Conservation (phyloP, 306 rosid genomes). For the Corylus americana region DNA sequence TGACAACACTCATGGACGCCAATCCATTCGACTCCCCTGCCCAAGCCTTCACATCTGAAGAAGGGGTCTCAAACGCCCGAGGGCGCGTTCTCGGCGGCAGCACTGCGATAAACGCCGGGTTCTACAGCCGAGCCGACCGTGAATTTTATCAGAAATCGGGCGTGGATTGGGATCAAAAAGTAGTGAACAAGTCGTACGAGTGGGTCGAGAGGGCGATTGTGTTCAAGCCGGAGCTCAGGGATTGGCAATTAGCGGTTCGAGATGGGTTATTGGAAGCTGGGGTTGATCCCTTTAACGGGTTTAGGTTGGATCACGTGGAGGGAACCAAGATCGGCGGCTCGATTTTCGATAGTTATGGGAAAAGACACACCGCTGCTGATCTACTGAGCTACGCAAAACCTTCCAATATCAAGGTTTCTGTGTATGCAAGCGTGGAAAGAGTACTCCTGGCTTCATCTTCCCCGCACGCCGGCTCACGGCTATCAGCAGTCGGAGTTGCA, state of each 20-base stretch:
- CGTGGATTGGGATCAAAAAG: slow-evolving; percentile 48
- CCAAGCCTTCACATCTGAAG: slow-evolving; percentile 72
- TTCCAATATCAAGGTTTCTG: slow-evolving; percentile 47
- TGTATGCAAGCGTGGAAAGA: slow-evolving; percentile 70
- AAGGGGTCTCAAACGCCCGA: slow-evolving; percentile 84
- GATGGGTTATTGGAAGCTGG: slow-evolving; percentile 80
- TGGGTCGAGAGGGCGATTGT: slow-evolving; percentile 82
- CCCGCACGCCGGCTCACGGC: slow-evolving; percentile 10
- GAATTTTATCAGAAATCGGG: slow-evolving; percentile 51
- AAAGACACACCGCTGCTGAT: slow-evolving; percentile 74
- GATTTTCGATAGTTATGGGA: slow-evolving; percentile 67
- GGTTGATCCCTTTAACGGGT: slow-evolving; percentile 78
- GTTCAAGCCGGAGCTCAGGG: slow-evolving; percentile 57
- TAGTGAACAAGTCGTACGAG: slow-evolving; percentile 69
- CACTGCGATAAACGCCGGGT: slow-evolving; percentile 91
- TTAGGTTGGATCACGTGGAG: slow-evolving; percentile 53
- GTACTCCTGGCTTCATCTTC: slow-evolving; percentile 50
- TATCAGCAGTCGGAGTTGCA: slow-evolving; percentile 55
- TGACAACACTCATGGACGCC: slow-evolving; percentile 48
- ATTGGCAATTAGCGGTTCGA: slow-evolving; percentile 81
- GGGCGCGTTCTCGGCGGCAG: slow-evolving; percentile 96
- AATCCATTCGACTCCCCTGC: slow-evolving; percentile 55
- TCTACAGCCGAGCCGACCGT: slow-evolving; percentile 76
- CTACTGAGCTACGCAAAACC: slow-evolving; percentile 51
- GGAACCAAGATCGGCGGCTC: slow-evolving; percentile 94